Conservation (phyloP, 371 early-diverging fungal genomes). For the Entomophthora muscae region DNA sequence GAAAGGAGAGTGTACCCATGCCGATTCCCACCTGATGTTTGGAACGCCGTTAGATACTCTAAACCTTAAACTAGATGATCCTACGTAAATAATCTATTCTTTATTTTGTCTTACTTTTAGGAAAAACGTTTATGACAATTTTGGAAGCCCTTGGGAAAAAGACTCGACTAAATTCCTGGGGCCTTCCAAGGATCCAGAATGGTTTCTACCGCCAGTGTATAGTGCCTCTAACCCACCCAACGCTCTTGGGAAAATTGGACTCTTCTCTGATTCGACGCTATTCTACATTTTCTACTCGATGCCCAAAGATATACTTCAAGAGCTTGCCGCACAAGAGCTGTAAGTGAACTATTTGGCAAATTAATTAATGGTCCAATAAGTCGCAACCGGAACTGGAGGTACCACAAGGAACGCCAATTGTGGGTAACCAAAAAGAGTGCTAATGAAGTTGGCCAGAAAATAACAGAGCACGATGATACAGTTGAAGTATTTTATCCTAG, state of each 20-base stretch:
- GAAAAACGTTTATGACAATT: neutral
- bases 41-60: neutral
- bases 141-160: neutral
- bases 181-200: slow-evolving; percentile 49
- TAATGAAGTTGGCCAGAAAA: slow-evolving; percentile 16
- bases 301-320: slow-evolving; percentile 73
- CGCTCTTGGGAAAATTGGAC: slow-evolving; percentile 42
- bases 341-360: slow-evolving; percentile 14
- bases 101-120: neutral
- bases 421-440: slow-evolving; percentile 47
- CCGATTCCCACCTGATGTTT: neutral
- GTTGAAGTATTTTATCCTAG: neutral
- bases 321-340: slow-evolving; percentile 83
- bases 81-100: neutral
- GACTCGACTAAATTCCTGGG: slow-evolving; percentile 10
- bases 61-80: neutral
- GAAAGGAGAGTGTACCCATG: neutral
- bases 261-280: slow-evolving; percentile 74
- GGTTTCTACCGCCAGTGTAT: slow-evolving; percentile 52
- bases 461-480: slow-evolving; percentile 9
- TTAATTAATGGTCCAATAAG: slow-evolving; percentile 11
- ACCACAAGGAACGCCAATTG: slow-evolving; percentile 66
- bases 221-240: slow-evolving; percentile 48
- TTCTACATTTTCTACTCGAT: slow-evolving; percentile 91
- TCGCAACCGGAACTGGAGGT: slow-evolving; percentile 75